Base-by-base conservation (phyloP, 805 yeast species). In the Pichia californica region DNA sequence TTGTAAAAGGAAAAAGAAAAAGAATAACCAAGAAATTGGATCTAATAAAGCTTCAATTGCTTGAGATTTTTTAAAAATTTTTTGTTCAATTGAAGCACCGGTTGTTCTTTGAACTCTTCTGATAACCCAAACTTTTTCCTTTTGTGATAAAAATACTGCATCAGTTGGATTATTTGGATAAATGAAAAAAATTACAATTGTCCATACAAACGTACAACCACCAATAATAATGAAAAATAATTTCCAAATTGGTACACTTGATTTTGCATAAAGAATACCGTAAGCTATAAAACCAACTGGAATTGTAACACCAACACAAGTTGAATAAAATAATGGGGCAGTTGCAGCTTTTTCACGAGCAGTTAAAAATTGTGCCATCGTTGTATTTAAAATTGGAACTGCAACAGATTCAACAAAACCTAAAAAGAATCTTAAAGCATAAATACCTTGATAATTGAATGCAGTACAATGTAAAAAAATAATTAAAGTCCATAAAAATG, bases 91-190 rank as follows among this genome's bases (percentile, higher is more conserved):
- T 1, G 74, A 53, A 2, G 69, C 58, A 41, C 53, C 63, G 7
- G 64, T 70, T 21, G 61, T 59, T 30, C 49, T 52, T 48, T 66
- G 71, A 43, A 62, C 66, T 55, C 68, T 57, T 59, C 72, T 57
- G 48, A 74, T 73, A 45, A 71, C 60, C 71, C 73, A 69, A 11
- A 76, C 69, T 52, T 69, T 76, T 55, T 79, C 84, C 35, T 73
- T 67, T 2, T 53, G 55, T 5, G 70, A 47, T 38, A 79, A 62
- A 50, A 74, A 74, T 44, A 58, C 64, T 6, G 78, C 77, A 47
- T 63, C 67, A 0, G 79, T 57, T 14, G 84, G 84, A 54, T 77
- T 75, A 46, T 71, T 68, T 32, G 85, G 86, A 52, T 76, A 79
- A 18, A 67, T 40, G 46, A 67, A 65, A 40, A 58, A 54, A 4